Evolutionary conservation across 805 yeast genomes (phyloP).

Genomic region (Zygoascus tannicola): DNA sequence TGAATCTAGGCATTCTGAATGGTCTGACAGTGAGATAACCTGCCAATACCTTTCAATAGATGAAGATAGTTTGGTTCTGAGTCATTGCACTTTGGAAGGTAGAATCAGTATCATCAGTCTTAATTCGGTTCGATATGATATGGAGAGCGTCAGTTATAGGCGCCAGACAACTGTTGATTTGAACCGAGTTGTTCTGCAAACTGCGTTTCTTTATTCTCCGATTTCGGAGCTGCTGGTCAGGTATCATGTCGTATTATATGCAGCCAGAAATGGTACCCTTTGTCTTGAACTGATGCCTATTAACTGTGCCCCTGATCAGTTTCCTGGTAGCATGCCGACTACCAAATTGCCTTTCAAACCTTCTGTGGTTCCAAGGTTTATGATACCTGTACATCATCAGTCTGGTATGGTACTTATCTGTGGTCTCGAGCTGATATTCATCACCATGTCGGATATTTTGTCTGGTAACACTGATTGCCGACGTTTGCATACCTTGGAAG

Average conservation of each 20-base stretch:
- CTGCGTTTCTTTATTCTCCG: background rate
- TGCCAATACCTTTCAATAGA: no score
- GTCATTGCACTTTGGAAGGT: no score
- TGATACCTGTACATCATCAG: constrained; percentile 26
- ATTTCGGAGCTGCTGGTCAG: background rate
- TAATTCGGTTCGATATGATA: no score
- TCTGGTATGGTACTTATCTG: constrained; percentile 35
- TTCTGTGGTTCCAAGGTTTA: constrained; percentile 35
- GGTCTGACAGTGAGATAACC: no score
- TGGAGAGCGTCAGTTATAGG: no score
- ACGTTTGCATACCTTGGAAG: constrained; percentile 15
- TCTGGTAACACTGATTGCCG: constrained; percentile 38
- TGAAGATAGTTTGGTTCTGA: no score
- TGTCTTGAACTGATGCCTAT: background rate
- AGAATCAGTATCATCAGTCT: no score
- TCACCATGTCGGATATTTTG: constrained; percentile 37
- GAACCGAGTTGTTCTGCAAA: background rate
- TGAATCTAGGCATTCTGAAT: no score
- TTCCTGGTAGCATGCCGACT: background rate
- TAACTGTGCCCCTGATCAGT: background rate
- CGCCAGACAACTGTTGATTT: no score
- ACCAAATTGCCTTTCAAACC: constrained; percentile 4
- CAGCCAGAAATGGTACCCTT: background rate
- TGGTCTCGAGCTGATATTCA: constrained; percentile 28
- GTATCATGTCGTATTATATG: background rate